Percentiles rank a stretch among this genome's conserved stretches.
phyloP scores from a whole-genome alignment of 2,329 filamentous ascomycete species.

The Pseudocercospora pini-densiflorae region DNA sequence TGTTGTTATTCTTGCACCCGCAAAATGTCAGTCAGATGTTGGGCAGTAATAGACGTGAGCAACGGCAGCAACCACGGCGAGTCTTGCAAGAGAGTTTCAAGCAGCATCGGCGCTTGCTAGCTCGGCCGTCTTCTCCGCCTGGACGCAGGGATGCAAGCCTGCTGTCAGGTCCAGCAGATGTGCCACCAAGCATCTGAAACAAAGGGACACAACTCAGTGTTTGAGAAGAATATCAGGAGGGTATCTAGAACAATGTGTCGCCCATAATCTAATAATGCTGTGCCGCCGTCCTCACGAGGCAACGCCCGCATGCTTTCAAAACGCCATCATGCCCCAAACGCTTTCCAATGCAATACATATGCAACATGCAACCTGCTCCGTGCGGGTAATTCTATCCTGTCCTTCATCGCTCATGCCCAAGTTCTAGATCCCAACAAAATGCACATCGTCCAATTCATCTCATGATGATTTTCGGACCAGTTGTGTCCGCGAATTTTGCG shows the following conservation, averaged over 20 bases:
- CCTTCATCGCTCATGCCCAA: slow-evolving; percentile 19
- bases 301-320: slow-evolving; percentile 4
- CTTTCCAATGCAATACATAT: slow-evolving; percentile 14
- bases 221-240: slow-evolving; percentile 15
- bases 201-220: neutral
- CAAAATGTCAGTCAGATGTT: neutral
- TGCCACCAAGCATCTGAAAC: slow-evolving; percentile 5
- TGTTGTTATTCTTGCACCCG: neutral
- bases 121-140: neutral
- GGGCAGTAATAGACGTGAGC: neutral
- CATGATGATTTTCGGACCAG: slow-evolving; percentile 27
- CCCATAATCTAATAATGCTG: slow-evolving; percentile 7
- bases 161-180: neutral
- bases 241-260: slow-evolving; percentile 19
- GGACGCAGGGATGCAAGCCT: neutral
- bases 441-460: slow-evolving; percentile 11
- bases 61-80: neutral
- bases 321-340: slow-evolving; percentile 12
- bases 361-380: slow-evolving; percentile 14
- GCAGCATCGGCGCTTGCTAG: neutral
- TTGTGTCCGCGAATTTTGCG: slow-evolving; percentile 28
- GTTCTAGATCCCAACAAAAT: slow-evolving; percentile 16
- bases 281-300: slow-evolving; percentile 6
- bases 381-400: neutral
- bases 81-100: neutral